Conservation (phyloP, 2,329 filamentous ascomycete species). For the Fusarium sarcochroum region DNA sequence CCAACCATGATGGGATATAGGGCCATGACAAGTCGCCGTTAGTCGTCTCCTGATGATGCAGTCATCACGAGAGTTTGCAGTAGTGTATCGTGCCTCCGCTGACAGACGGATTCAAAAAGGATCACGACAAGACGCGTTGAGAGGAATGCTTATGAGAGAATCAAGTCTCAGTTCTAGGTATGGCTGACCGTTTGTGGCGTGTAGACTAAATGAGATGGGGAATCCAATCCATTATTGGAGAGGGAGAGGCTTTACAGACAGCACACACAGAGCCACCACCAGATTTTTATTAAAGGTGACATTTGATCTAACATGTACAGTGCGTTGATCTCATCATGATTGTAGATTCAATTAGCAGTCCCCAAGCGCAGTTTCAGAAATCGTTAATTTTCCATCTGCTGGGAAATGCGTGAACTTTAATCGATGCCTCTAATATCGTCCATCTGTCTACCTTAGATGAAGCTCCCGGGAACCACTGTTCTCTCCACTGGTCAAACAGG, state of each 20-base stretch:
- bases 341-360: slow-evolving; percentile 24
- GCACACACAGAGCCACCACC: slow-evolving; percentile 27
- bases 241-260: slow-evolving; percentile 12
- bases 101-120: slow-evolving; percentile 15
- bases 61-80: slow-evolving; percentile 25
- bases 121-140: background rate
- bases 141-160: slow-evolving; percentile 34
- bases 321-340: slow-evolving; percentile 32
- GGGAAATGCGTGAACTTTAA: slow-evolving; percentile 7
- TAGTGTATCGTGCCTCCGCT: slow-evolving; percentile 1
- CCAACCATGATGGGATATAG: slow-evolving; percentile 28
- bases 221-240: slow-evolving; percentile 15
- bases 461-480: background rate
- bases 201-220: slow-evolving; percentile 27
- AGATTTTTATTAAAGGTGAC: slow-evolving; percentile 19
- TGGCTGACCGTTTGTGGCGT: slow-evolving; percentile 37
- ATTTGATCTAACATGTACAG: slow-evolving; percentile 10
- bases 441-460: background rate
- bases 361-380: slow-evolving; percentile 39
- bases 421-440: slow-evolving; percentile 1
- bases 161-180: slow-evolving; percentile 15
- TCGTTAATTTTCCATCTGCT: slow-evolving; percentile 19
- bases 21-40: slow-evolving; percentile 21
- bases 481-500: slow-evolving; percentile 14
- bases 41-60: slow-evolving; percentile 33